Conservation (phyloP, 1,139 yeast species). For the Candida sanyaensis region DNA sequence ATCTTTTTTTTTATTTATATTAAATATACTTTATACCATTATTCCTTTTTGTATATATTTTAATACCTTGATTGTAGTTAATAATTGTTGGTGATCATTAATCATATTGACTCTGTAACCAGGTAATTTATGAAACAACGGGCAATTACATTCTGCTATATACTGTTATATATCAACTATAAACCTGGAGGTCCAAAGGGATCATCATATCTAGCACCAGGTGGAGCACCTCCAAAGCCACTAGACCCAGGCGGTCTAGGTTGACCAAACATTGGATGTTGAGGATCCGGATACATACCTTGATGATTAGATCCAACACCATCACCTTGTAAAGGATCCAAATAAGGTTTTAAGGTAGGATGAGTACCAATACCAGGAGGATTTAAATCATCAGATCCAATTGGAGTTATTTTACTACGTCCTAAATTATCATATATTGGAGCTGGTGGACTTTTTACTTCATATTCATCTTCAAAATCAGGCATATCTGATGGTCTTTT, state of each 20-base stretch:
- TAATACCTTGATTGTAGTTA: too few species aligned
- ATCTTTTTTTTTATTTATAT: too few species aligned
- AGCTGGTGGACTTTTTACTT: slow-evolving; percentile 24
- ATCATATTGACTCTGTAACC: too few species aligned
- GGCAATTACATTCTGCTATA: too few species aligned
- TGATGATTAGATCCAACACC: slow-evolving; percentile 24
- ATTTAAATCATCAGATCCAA: slow-evolving; percentile 53
- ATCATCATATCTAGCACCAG: slow-evolving; percentile 58
- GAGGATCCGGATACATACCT: slow-evolving; percentile 56
- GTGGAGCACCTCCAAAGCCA: slow-evolving; percentile 38
- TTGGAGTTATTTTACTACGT: slow-evolving; percentile 25
- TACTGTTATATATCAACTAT: not conserved
- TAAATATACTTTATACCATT: too few species aligned
- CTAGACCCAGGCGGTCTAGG: slow-evolving; percentile 21
- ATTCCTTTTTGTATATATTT: too few species aligned
- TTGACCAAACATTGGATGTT: slow-evolving; percentile 50
- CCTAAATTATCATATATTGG: slow-evolving; percentile 8
- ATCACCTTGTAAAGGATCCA: slow-evolving; percentile 27
- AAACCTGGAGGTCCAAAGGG: slow-evolving; percentile 26
- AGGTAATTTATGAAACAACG: too few species aligned
- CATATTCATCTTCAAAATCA: slow-evolving; percentile 60
- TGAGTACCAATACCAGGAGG: slow-evolving; percentile 49
- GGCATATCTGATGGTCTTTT: slow-evolving; percentile 43
- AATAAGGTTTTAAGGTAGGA: slow-evolving; percentile 43
- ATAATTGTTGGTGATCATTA: too few species aligned